Base-by-base conservation (phyloP, 129 eudicot genomes). In the Escallonia rubra region DNA sequence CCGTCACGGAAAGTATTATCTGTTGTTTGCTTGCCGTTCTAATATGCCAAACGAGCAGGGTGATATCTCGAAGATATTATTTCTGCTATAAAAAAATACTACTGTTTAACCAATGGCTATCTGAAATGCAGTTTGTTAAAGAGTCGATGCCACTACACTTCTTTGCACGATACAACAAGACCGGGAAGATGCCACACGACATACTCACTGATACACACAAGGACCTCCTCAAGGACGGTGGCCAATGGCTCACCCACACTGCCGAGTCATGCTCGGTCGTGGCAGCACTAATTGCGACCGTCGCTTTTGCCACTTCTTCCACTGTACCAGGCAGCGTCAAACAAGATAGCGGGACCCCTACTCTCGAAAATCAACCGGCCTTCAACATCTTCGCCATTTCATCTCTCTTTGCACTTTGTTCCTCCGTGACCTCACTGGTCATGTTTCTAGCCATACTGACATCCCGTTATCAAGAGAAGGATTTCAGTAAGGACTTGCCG, bases 221-320 rank as follows among this genome's bases (percentile, higher is more conserved):
- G 11, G 13, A 67, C 3, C 59, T 67, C 2, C 49, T 68, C 13
- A 62, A 38, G 15, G 57, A 67, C 8, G 79, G 79, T 14, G 54
- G 12, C 57, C 47, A 61, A 8, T 75, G 79, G 79, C 74, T 75
- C 5, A 54, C 53, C 14, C 67, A 67, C 43, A 75, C 79, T 10
- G 61, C 79, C 9, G 74, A 75, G 41, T 75, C 79, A 43, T 75
- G 74, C 69, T 75, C 79, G 3, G 65, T 75, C 4, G 69, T 75
- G 40, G 79, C 79, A 0, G 79, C 79, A 23, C 74, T 75, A 4
- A 68, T 75, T 11, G 79, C 79, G 10, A 56, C 69, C 1, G 79
- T 75, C 4, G 79, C 79, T 10, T 75, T 75, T 55, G 12, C 10
- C 52, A 71, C 75, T 15, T 61, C 75, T 7, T 0, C 52, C 61